Percentiles rank a stretch among this genome's conserved stretches.
Conservation (phyloP, 1,284 basidiomycete species). For the Gomphus bonarii region DNA sequence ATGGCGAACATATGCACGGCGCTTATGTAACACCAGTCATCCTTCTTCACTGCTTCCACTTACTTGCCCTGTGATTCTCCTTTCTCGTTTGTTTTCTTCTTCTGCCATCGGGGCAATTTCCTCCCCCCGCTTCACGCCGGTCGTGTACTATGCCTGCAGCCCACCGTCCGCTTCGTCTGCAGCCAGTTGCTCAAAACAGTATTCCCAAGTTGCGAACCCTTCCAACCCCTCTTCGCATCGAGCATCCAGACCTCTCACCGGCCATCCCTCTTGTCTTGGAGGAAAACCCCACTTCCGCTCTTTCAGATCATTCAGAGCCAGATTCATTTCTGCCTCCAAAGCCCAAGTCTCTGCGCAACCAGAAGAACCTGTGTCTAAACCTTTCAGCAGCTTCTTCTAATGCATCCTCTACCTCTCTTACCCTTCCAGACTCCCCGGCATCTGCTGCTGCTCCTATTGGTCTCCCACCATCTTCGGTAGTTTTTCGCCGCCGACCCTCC, state of each 20-base stretch:
- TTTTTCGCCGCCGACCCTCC: slow-evolving; percentile 45
- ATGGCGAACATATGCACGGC: not conserved
- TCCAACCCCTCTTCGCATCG: slow-evolving; percentile 47
- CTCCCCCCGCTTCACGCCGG: slow-evolving; percentile 31
- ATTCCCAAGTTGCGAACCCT: slow-evolving; percentile 35
- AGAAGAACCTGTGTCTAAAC: slow-evolving; percentile 65
- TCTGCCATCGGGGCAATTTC: slow-evolving; percentile 11
- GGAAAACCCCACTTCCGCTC: slow-evolving; percentile 34
- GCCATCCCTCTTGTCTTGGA: slow-evolving; percentile 38
- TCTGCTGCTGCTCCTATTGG: slow-evolving; percentile 20
- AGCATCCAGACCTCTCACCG: slow-evolving; percentile 37
- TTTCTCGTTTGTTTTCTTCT: slow-evolving; percentile 21
- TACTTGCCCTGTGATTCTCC: slow-evolving; percentile 17
- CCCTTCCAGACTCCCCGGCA: slow-evolving; percentile 24
- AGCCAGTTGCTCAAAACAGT: slow-evolving; percentile 19
- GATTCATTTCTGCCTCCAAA: slow-evolving; percentile 32
- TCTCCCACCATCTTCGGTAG: slow-evolving; percentile 18
- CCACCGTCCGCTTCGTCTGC: slow-evolving; percentile 28
- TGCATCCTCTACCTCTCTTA: slow-evolving; percentile 37
- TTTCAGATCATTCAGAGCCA: slow-evolving; percentile 42
- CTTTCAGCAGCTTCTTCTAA: slow-evolving; percentile 47
- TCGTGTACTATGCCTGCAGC: slow-evolving; percentile 33
- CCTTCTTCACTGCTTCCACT: slow-evolving; percentile 10
- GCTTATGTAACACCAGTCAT: slow-evolving; percentile 4
- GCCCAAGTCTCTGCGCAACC: slow-evolving; percentile 45